Base-by-base conservation (phyloP, 2,329 filamentous ascomycete genomes). In the Aspergillus ibericus region DNA sequence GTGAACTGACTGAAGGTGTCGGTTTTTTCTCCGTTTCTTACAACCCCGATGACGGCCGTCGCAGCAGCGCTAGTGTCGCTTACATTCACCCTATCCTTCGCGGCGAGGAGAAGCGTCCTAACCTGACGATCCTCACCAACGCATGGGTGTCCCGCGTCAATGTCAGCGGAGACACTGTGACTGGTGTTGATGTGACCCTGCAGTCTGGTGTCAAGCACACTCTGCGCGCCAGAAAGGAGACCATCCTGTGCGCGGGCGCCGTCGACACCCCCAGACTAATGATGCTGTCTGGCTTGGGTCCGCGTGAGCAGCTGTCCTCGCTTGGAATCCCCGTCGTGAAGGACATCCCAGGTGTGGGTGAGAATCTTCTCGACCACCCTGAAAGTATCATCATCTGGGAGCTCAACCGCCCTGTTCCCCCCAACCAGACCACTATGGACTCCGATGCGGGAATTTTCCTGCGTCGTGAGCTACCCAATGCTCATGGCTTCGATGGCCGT, bases 11-110 rank as follows among this genome's bases (percentile, higher is more conserved):
- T 64, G 82, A 89, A 68, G 89, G 89, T 50, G 90, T 95, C 27
- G 92, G 92, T 56, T 96, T 96, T 83, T 93, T 96, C 82, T 92
- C 89, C 64, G 87, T 96, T 66, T 88, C 90, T 36, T 96, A 96
- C 80, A 96, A 96, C 79, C 92, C 92, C 2, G 92, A 96, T 70
- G 88, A 92, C 69, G 91, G 92, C 70, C 85, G 86, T 68, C 87
- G 92, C 63, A 93, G 89, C 79, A 93, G 89, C 72, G 92, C 92
- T 59, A 92, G 89, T 59, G 92, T 96, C 20, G 92, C 92, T 16
- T 96, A 96, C 78, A 93, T 96, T 70, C 92, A 96, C 77, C 92
- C 92, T 35, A 92, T 96, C 70, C 84, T 96, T 53, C 86, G 89
- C 40, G 91, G 91, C 40, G 88, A 92, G 49, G 91, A 96, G 82